These are phyloP conservation scores for Lachancea quebecensis DNA, from an alignment of 805 yeast genomes.

Conservation along the genomic window DNA sequence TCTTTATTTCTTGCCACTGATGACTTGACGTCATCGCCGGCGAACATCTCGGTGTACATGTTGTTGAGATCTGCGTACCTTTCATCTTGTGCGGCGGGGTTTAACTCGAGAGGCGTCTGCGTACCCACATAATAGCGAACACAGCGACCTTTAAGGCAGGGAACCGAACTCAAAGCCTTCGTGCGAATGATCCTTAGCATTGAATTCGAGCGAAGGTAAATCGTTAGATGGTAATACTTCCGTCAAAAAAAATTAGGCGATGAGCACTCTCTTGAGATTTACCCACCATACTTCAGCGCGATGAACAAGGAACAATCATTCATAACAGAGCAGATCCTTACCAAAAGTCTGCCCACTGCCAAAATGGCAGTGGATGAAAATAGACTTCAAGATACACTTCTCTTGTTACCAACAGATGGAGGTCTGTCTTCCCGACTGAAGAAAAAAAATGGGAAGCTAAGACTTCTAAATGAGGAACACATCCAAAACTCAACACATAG, in stretches of 20 bases:
- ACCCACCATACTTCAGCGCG: no score
- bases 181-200: no score
- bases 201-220: no score
- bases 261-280: no score
- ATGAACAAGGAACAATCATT: conserved; percentile 30
- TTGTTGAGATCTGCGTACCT: conserved; percentile 30
- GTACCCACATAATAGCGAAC: neutral
- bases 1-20: no score
- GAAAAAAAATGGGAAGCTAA: conserved; percentile 12
- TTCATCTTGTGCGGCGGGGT: conserved; percentile 16
- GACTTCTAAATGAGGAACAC: conserved; percentile 8
- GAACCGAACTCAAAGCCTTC: no score
- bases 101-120: conserved; percentile 5
- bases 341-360: conserved; percentile 25
- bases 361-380: conserved; percentile 28
- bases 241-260: no score
- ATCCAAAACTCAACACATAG: conserved; percentile 17
- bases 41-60: conserved; percentile 34
- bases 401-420: conserved; percentile 33
- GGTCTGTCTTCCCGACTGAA: conserved; percentile 20
- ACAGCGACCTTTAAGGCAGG: no score
- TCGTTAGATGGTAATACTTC: no score
- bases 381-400: conserved; percentile 26
- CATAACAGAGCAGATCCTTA: conserved; percentile 25
- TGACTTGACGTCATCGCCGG: conserved; percentile 6